Percentiles rank a stretch among this genome's conserved stretches.
These are phyloP conservation scores for Capsicum pubescens DNA, from an alignment of 257 asterid species.

Conservation along the genomic window DNA sequence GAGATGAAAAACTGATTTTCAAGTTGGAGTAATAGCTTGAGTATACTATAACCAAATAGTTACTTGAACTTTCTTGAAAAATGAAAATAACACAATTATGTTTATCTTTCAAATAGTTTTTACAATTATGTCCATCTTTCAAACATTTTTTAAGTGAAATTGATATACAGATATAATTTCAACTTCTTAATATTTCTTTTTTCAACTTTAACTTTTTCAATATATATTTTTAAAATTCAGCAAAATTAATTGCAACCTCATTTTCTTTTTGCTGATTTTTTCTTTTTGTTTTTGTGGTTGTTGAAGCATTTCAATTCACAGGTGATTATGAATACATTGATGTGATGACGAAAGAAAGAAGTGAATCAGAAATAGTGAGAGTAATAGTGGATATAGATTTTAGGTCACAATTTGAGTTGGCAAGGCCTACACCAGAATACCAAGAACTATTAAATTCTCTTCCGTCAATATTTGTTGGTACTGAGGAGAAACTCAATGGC, in stretches of 20 bases:
- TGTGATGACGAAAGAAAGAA: slow-evolving; percentile 47
- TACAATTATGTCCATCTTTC: not conserved
- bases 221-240: no score
- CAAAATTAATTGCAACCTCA: not conserved
- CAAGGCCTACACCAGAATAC: slow-evolving; percentile 58
- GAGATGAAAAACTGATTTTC: no score
- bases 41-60: not conserved
- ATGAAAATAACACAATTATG: no score
- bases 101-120: not conserved
- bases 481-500: slow-evolving; percentile 51
- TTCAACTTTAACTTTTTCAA: no score
- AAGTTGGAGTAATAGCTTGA: not conserved
- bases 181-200: no score
- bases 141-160: no score
- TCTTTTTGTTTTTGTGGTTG: not conserved
- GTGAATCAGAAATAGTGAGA: slow-evolving; percentile 36
- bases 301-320: slow-evolving; percentile 43
- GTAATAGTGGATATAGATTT: slow-evolving; percentile 62
- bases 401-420: slow-evolving; percentile 56
- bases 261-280: not conserved
- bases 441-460: slow-evolving; percentile 53
- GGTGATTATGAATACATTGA: slow-evolving; percentile 65
- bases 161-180: not conserved
- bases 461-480: slow-evolving; percentile 63
- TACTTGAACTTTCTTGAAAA: no score